Evolutionary conservation across 768 basidiomycete genomes (phyloP).

Genomic region (Russula dissimulans): DNA sequence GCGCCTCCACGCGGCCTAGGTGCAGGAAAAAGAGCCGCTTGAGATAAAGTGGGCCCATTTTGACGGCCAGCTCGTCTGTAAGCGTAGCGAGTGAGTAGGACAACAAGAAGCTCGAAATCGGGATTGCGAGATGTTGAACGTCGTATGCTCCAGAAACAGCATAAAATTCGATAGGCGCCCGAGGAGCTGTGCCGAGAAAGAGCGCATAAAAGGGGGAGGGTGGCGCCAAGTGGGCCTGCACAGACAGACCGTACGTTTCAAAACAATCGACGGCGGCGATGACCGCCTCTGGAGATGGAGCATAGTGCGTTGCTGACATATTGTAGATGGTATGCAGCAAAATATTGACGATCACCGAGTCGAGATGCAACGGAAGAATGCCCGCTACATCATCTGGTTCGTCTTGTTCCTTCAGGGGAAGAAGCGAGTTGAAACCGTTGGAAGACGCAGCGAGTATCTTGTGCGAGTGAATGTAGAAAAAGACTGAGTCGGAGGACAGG

Average conservation of each 20-base stretch:
- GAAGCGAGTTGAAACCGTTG: conserved; percentile 52
- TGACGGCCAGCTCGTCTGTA: conserved; percentile 59
- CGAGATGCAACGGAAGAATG: conserved; percentile 51
- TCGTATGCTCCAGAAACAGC: conserved; percentile 58
- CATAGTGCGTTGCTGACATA: conserved; percentile 65
- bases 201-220: conserved; percentile 47
- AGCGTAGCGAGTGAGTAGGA: conserved; percentile 58
- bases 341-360: conserved; percentile 57
- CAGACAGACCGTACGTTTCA: conserved; percentile 49
- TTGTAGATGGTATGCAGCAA: conserved; percentile 66
- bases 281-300: conserved; percentile 54
- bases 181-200: conserved; percentile 58
- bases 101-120: conserved; percentile 66
- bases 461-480: conserved; percentile 71
- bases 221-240: conserved; percentile 39
- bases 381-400: conserved; percentile 35
- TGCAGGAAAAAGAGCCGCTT: conserved; percentile 79
- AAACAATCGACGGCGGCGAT: conserved; percentile 47
- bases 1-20: conserved; percentile 71
- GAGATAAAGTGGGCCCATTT: conserved; percentile 68
- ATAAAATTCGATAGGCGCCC: conserved; percentile 64
- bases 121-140: conserved; percentile 64
- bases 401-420: conserved; percentile 37
- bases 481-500: conserved; percentile 66
- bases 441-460: conserved; percentile 49